Evolutionary conservation across 495 filamentous ascomycete species (phyloP).

Genomic region (Aspergillus saccharolyticus): DNA sequence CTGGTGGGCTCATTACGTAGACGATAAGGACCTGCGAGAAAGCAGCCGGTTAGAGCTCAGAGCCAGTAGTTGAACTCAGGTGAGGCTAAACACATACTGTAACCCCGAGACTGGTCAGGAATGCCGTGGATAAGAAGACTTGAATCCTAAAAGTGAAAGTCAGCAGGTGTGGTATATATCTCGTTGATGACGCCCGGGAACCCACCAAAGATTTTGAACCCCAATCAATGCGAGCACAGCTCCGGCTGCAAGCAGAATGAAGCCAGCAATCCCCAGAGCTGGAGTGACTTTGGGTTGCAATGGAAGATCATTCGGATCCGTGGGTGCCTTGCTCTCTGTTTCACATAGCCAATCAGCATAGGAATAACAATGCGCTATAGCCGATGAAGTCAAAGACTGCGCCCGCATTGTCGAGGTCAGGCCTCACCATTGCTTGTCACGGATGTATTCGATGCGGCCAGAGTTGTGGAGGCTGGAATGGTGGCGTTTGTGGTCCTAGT

Average conservation of each 20-base stretch:
- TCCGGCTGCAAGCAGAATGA: slow-evolving; percentile 68
- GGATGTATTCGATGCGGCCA: slow-evolving; percentile 19
- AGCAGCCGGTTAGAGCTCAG: slow-evolving; percentile 6
- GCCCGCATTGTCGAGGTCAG: neutral
- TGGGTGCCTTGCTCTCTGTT: slow-evolving; percentile 19
- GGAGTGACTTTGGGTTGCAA: slow-evolving; percentile 72
- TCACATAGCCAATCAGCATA: neutral
- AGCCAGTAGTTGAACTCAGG: neutral
- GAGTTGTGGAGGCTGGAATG: slow-evolving; percentile 12
- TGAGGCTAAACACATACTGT: slow-evolving; percentile 50
- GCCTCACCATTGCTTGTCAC: slow-evolving; percentile 13
- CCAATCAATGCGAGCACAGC: slow-evolving; percentile 68
- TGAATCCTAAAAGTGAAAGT: slow-evolving; percentile 48
- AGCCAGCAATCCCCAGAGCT: slow-evolving; percentile 71
- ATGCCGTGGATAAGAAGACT: slow-evolving; percentile 75
- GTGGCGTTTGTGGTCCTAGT: slow-evolving; percentile 14
- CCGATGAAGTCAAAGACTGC: neutral
- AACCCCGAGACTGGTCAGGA: slow-evolving; percentile 66
- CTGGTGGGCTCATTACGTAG: slow-evolving; percentile 83
- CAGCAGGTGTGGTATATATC: neutral
- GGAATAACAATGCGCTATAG: neutral
- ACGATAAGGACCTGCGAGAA: slow-evolving; percentile 63
- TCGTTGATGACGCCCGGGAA: neutral
- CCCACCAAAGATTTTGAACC: slow-evolving; percentile 71
- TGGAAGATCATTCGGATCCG: slow-evolving; percentile 49